Evolutionary conservation across 495 filamentous ascomycete genomes (phyloP).

Genomic region (Penicillium herquei): DNA sequence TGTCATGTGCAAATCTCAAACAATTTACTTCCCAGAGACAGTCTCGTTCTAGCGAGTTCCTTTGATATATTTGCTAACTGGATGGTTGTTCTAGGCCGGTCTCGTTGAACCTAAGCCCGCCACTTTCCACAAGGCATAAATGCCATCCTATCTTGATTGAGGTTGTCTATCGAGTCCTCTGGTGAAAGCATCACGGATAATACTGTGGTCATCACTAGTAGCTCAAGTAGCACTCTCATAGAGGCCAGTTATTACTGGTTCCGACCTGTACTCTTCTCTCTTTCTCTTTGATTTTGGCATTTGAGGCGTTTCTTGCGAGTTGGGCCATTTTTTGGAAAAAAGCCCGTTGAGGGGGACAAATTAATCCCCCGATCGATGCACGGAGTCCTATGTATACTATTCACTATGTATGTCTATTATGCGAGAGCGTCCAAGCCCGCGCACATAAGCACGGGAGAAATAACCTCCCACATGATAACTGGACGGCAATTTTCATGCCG

Average conservation of each 20-base stretch:
- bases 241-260: neutral
- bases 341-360: neutral
- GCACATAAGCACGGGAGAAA: neutral
- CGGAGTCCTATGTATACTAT: slow-evolving; percentile 12
- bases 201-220: neutral
- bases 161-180: neutral
- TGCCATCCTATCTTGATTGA: neutral
- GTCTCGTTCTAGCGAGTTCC: too few species aligned
- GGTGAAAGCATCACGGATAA: neutral
- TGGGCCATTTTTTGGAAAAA: slow-evolving; percentile 17
- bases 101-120: slow-evolving; percentile 29
- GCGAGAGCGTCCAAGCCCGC: slow-evolving; percentile 2
- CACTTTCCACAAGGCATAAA: slow-evolving; percentile 26
- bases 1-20: neutral
- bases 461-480: neutral
- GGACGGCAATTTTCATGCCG: neutral
- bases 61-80: neutral
- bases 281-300: slow-evolving; percentile 26
- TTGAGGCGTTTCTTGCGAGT: slow-evolving; percentile 35
- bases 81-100: slow-evolving; percentile 22
- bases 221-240: too few species aligned
- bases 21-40: too few species aligned
- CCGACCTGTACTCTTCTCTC: slow-evolving; percentile 3
- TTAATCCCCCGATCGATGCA: neutral
- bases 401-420: slow-evolving; percentile 18